phyloP scores from a whole-genome alignment of 495 filamentous ascomycete species.

The Penicillium goetzii region DNA sequence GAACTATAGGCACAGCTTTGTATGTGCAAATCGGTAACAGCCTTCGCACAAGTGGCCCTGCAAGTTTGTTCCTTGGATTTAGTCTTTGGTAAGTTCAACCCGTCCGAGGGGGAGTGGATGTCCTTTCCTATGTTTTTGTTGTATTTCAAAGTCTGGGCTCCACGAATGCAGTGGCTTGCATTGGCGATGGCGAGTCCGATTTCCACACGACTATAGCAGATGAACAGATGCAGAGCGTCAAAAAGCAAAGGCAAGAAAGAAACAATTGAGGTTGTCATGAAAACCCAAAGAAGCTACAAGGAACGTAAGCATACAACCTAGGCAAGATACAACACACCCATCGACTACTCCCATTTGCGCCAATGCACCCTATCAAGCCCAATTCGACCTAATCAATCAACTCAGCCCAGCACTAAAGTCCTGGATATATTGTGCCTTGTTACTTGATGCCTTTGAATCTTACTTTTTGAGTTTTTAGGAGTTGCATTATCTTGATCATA shows the following conservation, averaged over 20 bases:
- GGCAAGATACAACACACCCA: not conserved
- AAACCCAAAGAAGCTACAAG: not conserved
- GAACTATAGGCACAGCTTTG: constrained; percentile 79
- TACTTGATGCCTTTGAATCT: constrained; percentile 25
- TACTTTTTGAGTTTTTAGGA: constrained; percentile 53
- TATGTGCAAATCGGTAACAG: constrained; percentile 75
- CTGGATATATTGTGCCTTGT: not conserved
- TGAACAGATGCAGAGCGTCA: not conserved
- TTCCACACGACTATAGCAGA: not conserved
- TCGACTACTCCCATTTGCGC: not conserved
- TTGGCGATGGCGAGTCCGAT: not conserved
- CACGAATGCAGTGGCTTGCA: not conserved
- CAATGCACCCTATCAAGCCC: not conserved
- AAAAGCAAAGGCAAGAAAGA: not conserved
- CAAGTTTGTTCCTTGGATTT: constrained; percentile 75
- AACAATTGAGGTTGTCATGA: not conserved
- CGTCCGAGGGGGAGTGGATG: not conserved
- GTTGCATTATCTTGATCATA: constrained; percentile 68
- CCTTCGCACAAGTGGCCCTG: constrained; percentile 73
- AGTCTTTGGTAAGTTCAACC: constrained; percentile 38
- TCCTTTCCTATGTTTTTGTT: constrained; percentile 2
- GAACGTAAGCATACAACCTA: not conserved
- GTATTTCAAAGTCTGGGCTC: constrained; percentile 13
- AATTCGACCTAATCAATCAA: too few relatives aligned
- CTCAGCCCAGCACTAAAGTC: not conserved